phyloP scores from a whole-genome alignment of 805 yeast genomes.

The Hanseniaspora thailandica region DNA sequence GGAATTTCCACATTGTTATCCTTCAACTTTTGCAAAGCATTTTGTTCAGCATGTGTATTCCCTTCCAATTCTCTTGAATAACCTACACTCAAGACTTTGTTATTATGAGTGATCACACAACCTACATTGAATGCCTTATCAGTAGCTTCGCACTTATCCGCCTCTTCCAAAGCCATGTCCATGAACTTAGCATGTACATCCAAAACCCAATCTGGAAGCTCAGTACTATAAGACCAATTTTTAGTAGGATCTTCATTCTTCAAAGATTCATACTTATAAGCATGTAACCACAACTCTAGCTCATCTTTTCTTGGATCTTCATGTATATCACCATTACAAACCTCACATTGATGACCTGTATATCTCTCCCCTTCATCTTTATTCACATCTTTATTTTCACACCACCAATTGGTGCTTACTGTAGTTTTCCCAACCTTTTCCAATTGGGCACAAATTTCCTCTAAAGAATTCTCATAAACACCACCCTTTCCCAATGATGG shows the following conservation, averaged over 20 bases:
- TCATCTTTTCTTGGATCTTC: conserved; percentile 86
- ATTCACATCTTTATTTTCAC: conserved; percentile 50
- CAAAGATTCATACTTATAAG: conserved; percentile 60
- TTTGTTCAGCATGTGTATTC: conserved; percentile 95
- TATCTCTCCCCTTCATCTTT: conserved; percentile 31
- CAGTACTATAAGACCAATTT: conserved; percentile 65
- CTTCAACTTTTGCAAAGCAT: conserved; percentile 71
- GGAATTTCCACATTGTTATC: conserved; percentile 41
- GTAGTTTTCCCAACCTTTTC: conserved; percentile 60
- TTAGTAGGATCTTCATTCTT: conserved; percentile 25
- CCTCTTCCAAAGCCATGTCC: conserved; percentile 67
- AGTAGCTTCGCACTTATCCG: conserved; percentile 68
- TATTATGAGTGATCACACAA: conserved; percentile 61
- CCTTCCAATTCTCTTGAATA: conserved; percentile 86
- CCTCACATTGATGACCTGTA: conserved; percentile 35
- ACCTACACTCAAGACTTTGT: conserved; percentile 52
- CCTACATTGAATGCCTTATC: conserved; percentile 91
- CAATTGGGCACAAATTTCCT: conserved; percentile 37
- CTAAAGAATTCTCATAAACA: conserved; percentile 33
- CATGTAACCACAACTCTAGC: conserved; percentile 82
- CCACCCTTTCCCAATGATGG: conserved; percentile 51
- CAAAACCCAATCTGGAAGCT: conserved; percentile 73
- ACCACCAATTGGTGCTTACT: conserved; percentile 55
- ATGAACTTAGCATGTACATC: conserved; percentile 48
- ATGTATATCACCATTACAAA: conserved; percentile 60